Evolutionary conservation across 805 yeast species (phyloP), one percentile per base, ranked within the genome.

Genomic region (Metschnikowia similis): DNA sequence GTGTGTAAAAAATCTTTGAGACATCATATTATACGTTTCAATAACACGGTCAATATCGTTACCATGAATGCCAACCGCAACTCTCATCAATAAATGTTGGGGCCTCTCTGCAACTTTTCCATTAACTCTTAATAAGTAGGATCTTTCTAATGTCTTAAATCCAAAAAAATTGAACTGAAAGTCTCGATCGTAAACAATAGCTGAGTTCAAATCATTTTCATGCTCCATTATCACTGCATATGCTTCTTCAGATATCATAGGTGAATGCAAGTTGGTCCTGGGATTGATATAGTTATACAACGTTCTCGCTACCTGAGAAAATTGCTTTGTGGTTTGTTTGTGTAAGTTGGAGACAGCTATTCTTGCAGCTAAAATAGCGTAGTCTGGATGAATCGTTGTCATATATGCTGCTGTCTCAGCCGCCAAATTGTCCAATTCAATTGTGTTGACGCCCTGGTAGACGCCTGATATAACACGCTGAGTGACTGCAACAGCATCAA

Each of bases 321-420:
- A 92, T 63, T 79, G 86, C 69, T 87, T 87, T 53, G 89, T 87
- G 47, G 97, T 91, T 72, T 90, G 96, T 72, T 91, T 91, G 75
- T 92, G 97, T 65, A 94, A 77, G 68, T 89, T 89, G 38, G 97
- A 88, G 48, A 94, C 85, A 17, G 98, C 97, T 53, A 92, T 86
- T 74, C 99, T 84, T 34, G 98, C 97, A 48, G 97, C 97, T 60
- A 90, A 77, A 39, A 84, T 83, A 28, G 97, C 97, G 62, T 92
- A 91, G 72, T 94, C 98, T n/a, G 98, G 98, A 69, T 92, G 98
- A 55, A 88, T 81, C 10, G 98, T 92, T 51, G 97, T 90, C 97
- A 94, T 89, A 65, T 86, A 87, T 39, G 98, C 98, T 50, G 97
- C 96, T 35, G 97, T 90, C 71, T 94, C 99, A 40, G 98, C 97